These are phyloP conservation scores for Nectriaceae sp. DNA, from an alignment of 2,329 filamentous ascomycete species.

Conservation along the genomic window DNA sequence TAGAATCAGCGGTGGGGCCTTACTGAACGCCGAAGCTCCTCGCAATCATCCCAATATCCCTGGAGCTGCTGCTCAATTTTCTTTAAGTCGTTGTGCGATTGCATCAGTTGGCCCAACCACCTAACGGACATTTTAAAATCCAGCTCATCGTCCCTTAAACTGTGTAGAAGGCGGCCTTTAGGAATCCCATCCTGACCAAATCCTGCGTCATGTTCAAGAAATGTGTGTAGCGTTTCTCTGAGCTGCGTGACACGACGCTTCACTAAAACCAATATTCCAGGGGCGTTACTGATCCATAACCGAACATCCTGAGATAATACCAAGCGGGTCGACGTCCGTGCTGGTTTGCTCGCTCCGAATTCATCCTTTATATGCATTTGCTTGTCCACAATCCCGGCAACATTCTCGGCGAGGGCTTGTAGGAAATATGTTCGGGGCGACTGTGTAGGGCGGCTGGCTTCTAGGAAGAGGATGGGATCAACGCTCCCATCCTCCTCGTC, in stretches of 20 bases:
- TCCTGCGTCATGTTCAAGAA: not conserved
- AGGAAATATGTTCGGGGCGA: constrained; percentile 13
- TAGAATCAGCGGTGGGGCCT: too few species aligned
- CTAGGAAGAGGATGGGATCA: constrained; percentile 9
- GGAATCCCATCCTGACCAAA: constrained; percentile 1
- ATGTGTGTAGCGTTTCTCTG: not conserved
- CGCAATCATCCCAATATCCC: not conserved
- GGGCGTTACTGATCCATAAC: constrained; percentile 2
- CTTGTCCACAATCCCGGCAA: not conserved
- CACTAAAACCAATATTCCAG: not conserved
- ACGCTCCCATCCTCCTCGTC: not conserved
- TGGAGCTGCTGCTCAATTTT: not conserved
- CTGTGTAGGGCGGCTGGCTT: not conserved
- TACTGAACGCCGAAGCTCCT: too few species aligned
- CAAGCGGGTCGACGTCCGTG: not conserved
- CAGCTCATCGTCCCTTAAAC: not conserved
- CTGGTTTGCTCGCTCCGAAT: constrained; percentile 1
- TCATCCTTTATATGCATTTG: not conserved
- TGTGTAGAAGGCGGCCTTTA: constrained; percentile 5
- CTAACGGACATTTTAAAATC: not conserved
- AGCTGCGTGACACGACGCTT: not conserved
- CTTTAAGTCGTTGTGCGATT: too few species aligned
- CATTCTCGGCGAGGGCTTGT: not conserved
- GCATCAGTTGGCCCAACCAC: too few species aligned
- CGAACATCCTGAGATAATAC: not conserved